Percentiles rank a stretch among this genome's conserved stretches.
Evolutionary conservation across 331 rosid species (phyloP).

Genomic region (Quercus lobata): DNA sequence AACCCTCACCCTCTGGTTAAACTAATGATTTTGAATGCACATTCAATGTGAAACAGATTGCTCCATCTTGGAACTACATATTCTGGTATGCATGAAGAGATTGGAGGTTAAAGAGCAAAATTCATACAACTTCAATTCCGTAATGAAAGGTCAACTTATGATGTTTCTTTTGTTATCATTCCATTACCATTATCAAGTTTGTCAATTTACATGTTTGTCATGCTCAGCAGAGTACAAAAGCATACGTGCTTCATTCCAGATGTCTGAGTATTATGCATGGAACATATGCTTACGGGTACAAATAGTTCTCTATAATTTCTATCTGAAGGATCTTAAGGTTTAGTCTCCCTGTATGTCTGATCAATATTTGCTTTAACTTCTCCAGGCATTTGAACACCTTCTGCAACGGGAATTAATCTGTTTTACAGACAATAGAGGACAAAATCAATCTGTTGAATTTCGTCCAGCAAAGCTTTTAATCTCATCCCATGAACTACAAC

Average conservation of each 20-base stretch:
- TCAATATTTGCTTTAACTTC: not conserved
- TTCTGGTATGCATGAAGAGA: slow-evolving; percentile 91
- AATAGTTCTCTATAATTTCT: not conserved
- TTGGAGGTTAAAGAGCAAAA: slow-evolving; percentile 80
- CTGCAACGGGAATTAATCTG: slow-evolving; percentile 63
- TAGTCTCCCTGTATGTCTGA: slow-evolving; percentile 6
- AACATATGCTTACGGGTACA: slow-evolving; percentile 76
- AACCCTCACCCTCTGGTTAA: not conserved
- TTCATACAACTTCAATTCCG: slow-evolving; percentile 75
- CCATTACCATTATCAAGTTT: slow-evolving; percentile 9
- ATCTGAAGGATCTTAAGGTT: not conserved
- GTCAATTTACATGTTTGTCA: slow-evolving; percentile 17
- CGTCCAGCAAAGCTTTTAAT: slow-evolving; percentile 75
- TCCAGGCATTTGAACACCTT: slow-evolving; percentile 96
- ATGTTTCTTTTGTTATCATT: slow-evolving; percentile 9
- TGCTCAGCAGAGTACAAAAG: slow-evolving; percentile 74
- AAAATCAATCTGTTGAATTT: slow-evolving; percentile 59
- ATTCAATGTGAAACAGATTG: slow-evolving; percentile 55
- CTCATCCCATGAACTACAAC: slow-evolving; percentile 56
- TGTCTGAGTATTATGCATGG: slow-evolving; percentile 57
- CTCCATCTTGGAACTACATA: slow-evolving; percentile 75
- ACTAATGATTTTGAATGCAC: slow-evolving; percentile 5
- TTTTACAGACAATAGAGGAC: slow-evolving; percentile 70
- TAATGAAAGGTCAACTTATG: slow-evolving; percentile 68
- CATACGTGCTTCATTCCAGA: slow-evolving; percentile 60